Conservation (phyloP, 2,329 filamentous ascomycete genomes). For the Cercospora citrullina region DNA sequence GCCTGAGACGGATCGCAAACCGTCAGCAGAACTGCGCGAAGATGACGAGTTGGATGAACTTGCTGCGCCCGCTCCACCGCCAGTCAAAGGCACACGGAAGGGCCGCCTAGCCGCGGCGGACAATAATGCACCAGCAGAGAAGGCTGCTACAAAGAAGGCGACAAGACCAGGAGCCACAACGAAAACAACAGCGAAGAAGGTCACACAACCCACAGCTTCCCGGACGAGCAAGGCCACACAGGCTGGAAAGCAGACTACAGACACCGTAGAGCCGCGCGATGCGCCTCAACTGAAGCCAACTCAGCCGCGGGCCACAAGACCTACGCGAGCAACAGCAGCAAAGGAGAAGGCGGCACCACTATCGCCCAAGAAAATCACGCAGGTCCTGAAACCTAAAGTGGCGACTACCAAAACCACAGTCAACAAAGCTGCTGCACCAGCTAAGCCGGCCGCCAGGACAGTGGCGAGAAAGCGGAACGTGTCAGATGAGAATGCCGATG, state of each 20-base stretch:
- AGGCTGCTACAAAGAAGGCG: neutral
- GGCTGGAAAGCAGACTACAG: conserved; percentile 6
- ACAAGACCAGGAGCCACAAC: neutral
- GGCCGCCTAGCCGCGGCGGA: conserved; percentile 20
- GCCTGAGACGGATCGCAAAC: conserved; percentile 9
- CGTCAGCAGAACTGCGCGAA: conserved; percentile 9
- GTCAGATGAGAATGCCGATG: conserved; percentile 38
- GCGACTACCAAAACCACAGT: conserved; percentile 13
- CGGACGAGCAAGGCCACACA: conserved; percentile 16
- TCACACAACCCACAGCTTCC: neutral
- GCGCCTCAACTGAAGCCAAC: conserved; percentile 9
- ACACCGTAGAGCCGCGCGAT: conserved; percentile 3
- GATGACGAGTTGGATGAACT: conserved; percentile 22
- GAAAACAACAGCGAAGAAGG: conserved; percentile 1
- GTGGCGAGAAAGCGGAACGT: conserved; percentile 28
- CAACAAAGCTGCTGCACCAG: conserved; percentile 16
- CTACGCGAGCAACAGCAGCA: conserved; percentile 28
- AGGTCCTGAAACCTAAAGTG: conserved; percentile 31
- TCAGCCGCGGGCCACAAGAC: conserved; percentile 21
- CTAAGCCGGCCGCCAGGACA: conserved; percentile 14
- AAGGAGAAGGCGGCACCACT: conserved; percentile 33
- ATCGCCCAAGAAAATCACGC: conserved; percentile 42
- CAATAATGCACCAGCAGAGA: conserved; percentile 15
- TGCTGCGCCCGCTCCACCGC: conserved; percentile 18
- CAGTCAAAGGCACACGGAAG: conserved; percentile 17